Evolutionary conservation across 1,284 basidiomycete species (phyloP), one percentile per base, ranked within the genome.

Genomic region (Boletellus deceptivus): DNA sequence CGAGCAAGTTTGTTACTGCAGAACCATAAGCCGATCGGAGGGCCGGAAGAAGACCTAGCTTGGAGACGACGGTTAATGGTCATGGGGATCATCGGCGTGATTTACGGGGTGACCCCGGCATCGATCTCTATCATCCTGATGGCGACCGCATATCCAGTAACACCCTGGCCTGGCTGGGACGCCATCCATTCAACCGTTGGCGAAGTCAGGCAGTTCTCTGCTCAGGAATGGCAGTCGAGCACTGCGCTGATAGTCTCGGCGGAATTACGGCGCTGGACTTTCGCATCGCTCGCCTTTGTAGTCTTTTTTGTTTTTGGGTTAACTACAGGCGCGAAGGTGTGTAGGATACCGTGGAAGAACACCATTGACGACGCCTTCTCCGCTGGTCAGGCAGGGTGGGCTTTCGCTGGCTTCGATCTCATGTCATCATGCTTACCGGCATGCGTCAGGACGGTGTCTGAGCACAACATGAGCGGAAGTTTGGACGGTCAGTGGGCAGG

Each of bases 301-400:
- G 45, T 68, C 17, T 67, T 68, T 24, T n/a, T 46, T 16, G 42
- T 63, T 42, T 58, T 67, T 35, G 64, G 62, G n/a, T 48, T 61
- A 22, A 56, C 60, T 1, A 34, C 46, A 3, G 66, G 63, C 5
- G 47, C 57, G 34, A 59, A 46, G 48, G 55, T 60, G 51, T 62
- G 58, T 34, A 14, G 38, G 22, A 25, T 27, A n/a, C 39, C 48
- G 10, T 37, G 60, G 39, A 60, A 41, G 47, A 36, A 38, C 7
- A 10, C n/a, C 37, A 29, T 45, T 3, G 44, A 39, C 13, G 31
- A 49, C 31, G 24, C 36, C 6, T 39, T 40, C 2, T 35, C 46
- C 25, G 3, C 18, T 3, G 6, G 18, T 43, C 49, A 36, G 10
- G 13, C 37, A 20, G 29, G 50, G 59, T 63, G 4, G 8, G 45